These are phyloP conservation scores for Bocquillonia castaneifolia DNA, from an alignment of 441 rosid genomes.

Conservation along the genomic window DNA sequence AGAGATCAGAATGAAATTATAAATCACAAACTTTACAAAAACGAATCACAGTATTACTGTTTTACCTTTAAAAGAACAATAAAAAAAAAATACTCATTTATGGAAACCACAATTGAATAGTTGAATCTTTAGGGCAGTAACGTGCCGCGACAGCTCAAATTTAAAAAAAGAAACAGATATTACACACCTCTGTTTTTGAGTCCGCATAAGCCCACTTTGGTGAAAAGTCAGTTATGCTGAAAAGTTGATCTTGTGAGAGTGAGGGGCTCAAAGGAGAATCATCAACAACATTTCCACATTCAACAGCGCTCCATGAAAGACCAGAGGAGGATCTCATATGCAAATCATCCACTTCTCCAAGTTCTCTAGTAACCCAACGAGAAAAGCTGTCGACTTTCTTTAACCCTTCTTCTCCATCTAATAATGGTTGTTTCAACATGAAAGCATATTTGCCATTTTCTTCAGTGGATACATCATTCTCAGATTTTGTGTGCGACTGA, in stretches of 20 bases:
- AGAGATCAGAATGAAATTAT: background rate
- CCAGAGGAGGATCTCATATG: conserved; percentile 63
- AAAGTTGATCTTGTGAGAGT: conserved; percentile 83
- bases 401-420: conserved; percentile 60
- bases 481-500: conserved; percentile 31
- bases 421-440: conserved; percentile 42
- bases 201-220: conserved; percentile 71
- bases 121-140: background rate
- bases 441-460: conserved; percentile 40
- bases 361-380: conserved; percentile 77
- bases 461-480: conserved; percentile 32
- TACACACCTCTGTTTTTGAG: conserved; percentile 66
- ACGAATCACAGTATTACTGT: background rate
- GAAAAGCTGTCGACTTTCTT: conserved; percentile 92
- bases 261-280: conserved; percentile 67
- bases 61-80: background rate
- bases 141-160: background rate
- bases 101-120: background rate
- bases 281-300: conserved; percentile 57
- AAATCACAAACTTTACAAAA: background rate
- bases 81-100: background rate
- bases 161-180: background rate
- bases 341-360: conserved; percentile 74
- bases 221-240: conserved; percentile 72
- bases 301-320: conserved; percentile 66